A percentile compares a stretch with the other conserved stretches of the same genome.
Evolutionary conservation across 768 basidiomycete genomes (phyloP).

Genomic region (Amanita exitialis): DNA sequence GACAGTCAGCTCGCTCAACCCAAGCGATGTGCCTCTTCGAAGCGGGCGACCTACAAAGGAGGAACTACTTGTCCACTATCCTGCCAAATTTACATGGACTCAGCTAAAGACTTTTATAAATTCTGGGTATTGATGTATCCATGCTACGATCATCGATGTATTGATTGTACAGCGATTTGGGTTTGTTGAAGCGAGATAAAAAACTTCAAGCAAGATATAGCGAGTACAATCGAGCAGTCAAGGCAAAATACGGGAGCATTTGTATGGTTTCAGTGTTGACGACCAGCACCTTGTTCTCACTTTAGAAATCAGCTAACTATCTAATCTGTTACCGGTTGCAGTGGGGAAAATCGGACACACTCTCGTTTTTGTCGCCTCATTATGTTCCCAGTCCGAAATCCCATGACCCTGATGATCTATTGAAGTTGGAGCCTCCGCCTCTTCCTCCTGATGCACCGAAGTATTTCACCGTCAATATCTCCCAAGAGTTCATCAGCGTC

Average conservation of each 20-base stretch:
- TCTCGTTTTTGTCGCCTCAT: conserved; percentile 48
- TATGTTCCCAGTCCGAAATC: conserved; percentile 23
- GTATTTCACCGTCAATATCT: conserved; percentile 61
- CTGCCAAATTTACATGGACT: conserved; percentile 65
- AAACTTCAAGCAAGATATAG: conserved; percentile 60
- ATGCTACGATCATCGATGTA: not conserved
- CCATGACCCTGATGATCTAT: not conserved
- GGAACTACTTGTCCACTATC: conserved; percentile 60
- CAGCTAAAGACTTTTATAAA: conserved; percentile 72
- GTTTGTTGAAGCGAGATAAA: conserved; percentile 66
- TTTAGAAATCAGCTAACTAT: conserved; percentile 47
- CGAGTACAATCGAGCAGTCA: conserved; percentile 45
- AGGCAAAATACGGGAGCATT: conserved; percentile 50
- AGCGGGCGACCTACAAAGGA: conserved; percentile 61
- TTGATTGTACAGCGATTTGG: conserved; percentile 52
- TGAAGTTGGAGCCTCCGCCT: conserved; percentile 14
- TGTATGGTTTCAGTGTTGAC: conserved; percentile 29
- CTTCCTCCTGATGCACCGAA: conserved; percentile 29
- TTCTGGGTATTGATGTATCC: conserved; percentile 46
- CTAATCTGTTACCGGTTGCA: conserved; percentile 58
- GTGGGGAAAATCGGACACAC: conserved; percentile 64
- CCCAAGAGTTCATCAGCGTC: conserved; percentile 51
- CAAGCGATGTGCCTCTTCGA: conserved; percentile 26
- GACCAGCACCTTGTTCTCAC: not conserved
- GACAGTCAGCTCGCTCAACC: conserved; percentile 7